Evolutionary conservation across 768 basidiomycete species (phyloP), one percentile per base, ranked within the genome.

Genomic region (Suillus fuscotomentosus): DNA sequence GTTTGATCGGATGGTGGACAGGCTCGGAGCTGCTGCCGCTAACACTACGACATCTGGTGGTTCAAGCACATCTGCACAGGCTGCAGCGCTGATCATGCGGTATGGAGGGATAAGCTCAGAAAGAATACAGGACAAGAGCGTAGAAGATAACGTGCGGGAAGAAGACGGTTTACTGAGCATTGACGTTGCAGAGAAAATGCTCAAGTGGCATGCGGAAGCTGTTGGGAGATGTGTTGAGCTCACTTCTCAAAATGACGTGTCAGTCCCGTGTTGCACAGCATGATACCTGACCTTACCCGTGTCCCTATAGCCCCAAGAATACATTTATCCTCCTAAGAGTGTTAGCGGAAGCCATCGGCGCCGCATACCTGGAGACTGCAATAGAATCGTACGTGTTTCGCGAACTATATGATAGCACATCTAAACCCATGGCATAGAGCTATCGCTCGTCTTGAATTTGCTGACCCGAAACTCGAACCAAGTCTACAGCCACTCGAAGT

Each of bases 151-250:
- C 20, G 70, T 88, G 7, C 83, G 83, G 47, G 91, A 94, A 61
- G 90, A 91, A 66, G 97, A 99, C 71, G 97, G 97, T 13, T 69
- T 87, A 39, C 78, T 98, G 42, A 88, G 80, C 54, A 78, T 97
- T 3, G 86, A 88, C 47, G 79, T 87, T 11, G 92, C 95, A 2
- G 95, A 97, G 79, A 89, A 84, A 70, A 95, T 99, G 88, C 79
- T 99, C 17, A 93, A 88, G 75, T 98, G 97, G 95, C 97, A 99
- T 76, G 97, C 97, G 2, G 97, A 99, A 74, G 94, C 95, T 5
- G 89, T 97, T 36, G 97, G 97, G 5, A 81, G 97, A 69, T 96
- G 94, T 68, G 92, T 96, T 13, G 97, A 99, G 76, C 80, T 99
- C 55, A 95, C 89, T 71, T 77, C 88, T 13, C 71, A 84, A 9